These are phyloP conservation scores for Corymbia maculata DNA, from an alignment of 345 rosid genomes.

Conservation along the genomic window DNA sequence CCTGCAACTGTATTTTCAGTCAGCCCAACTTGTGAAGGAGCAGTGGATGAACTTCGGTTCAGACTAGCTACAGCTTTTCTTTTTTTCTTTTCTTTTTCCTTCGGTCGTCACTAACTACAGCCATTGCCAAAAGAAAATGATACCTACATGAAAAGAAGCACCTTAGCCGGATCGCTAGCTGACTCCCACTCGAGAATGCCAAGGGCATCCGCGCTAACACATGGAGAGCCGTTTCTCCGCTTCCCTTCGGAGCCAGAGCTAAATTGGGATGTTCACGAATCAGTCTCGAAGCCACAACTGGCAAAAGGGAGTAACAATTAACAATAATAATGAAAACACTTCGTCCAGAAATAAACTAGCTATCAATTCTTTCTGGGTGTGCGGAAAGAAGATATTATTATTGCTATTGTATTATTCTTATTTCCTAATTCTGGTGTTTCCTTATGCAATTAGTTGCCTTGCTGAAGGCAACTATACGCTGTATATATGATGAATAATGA, in stretches of 20 bases:
- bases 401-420: too few species aligned
- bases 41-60: neutral
- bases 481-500: too few species aligned
- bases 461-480: too few species aligned
- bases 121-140: neutral
- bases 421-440: too few species aligned
- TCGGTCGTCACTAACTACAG: too few species aligned
- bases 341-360: neutral
- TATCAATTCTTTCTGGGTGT: neutral
- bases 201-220: neutral
- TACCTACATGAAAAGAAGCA: neutral
- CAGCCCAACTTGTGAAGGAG: fast-evolving
- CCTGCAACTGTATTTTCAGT: neutral
- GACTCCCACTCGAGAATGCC: neutral
- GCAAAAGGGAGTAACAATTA: neutral
- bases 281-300: neutral
- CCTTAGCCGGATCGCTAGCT: neutral
- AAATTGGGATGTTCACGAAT: neutral
- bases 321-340: neutral
- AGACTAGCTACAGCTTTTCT: too few species aligned
- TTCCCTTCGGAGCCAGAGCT: neutral
- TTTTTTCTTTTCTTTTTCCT: too few species aligned
- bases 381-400: neutral
- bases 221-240: neutral
- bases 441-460: too few species aligned